phyloP scores from a whole-genome alignment of 371 early-diverging fungal species.

The Phascolomyces articulosus region DNA sequence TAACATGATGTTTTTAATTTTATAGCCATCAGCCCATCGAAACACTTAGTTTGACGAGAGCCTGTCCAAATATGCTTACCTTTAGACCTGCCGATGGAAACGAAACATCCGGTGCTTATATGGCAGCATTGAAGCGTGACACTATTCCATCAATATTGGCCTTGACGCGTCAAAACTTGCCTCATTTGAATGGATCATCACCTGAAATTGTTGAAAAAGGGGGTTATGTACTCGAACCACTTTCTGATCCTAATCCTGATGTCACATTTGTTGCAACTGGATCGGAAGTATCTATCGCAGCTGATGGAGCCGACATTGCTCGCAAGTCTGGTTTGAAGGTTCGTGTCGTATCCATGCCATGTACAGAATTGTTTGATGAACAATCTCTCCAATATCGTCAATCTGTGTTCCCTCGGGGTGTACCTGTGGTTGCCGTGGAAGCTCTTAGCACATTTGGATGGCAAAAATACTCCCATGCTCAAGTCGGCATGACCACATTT shows the following conservation, averaged over 20 bases:
- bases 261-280: constrained; percentile 93
- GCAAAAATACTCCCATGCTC: constrained; percentile 88
- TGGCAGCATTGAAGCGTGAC: constrained; percentile 73
- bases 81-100: constrained; percentile 98
- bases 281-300: constrained; percentile 91
- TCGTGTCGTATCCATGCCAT: constrained; percentile 97
- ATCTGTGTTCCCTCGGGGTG: constrained; percentile 78
- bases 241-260: constrained; percentile 55
- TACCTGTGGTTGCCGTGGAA: constrained; percentile 92
- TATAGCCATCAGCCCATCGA: constrained; percentile 99
- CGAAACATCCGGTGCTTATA: constrained; percentile 93
- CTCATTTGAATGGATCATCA: constrained; percentile 86
- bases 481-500: constrained; percentile 95
- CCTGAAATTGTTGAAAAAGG: constrained; percentile 81
- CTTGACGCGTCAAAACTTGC: constrained; percentile 95
- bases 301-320: constrained; percentile 83
- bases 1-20: no score
- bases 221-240: constrained; percentile 77
- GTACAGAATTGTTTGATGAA: constrained; percentile 92
- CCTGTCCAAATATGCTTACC: constrained; percentile 90
- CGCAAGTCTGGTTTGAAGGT: constrained; percentile 59
- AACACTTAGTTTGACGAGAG: constrained; percentile 93
- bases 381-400: constrained; percentile 88
- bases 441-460: constrained; percentile 96
- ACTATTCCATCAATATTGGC: constrained; percentile 88